These are phyloP conservation scores for Pythium graminicola DNA, from an alignment of 352 stramenopile genomes.

Conservation along the genomic window DNA sequence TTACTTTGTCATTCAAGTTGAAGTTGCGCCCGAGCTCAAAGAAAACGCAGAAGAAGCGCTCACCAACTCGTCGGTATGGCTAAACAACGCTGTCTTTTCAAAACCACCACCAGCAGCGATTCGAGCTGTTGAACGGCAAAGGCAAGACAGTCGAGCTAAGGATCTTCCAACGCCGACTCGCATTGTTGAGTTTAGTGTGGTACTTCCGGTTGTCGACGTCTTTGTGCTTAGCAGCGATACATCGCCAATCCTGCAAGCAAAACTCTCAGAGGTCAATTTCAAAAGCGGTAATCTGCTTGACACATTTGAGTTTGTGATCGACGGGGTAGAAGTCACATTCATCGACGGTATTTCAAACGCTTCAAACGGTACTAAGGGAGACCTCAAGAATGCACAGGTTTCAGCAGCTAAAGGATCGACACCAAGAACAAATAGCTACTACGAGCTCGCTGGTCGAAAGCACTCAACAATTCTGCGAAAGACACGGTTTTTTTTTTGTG, in stretches of 20 bases:
- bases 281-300: slow-evolving; percentile 41
- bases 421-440: slow-evolving; percentile 24
- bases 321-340: slow-evolving; percentile 54
- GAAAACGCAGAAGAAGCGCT: slow-evolving; percentile 52
- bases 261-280: slow-evolving; percentile 45
- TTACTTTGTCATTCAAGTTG: slow-evolving; percentile 55
- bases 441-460: slow-evolving; percentile 36
- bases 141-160: slow-evolving; percentile 7
- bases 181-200: slow-evolving; percentile 42
- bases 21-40: slow-evolving; percentile 35
- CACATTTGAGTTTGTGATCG: slow-evolving; percentile 50
- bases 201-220: slow-evolving; percentile 57
- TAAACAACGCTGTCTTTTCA: slow-evolving; percentile 48
- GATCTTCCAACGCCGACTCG: slow-evolving; percentile 14
- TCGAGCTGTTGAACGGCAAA: slow-evolving; percentile 12
- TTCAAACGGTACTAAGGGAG: too few species aligned
- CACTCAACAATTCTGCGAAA: slow-evolving; percentile 54
- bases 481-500: slow-evolving; percentile 54
- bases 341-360: slow-evolving; percentile 32
- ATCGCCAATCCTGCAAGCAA: slow-evolving; percentile 59
- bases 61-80: slow-evolving; percentile 39
- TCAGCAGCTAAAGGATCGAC: not conserved
- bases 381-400: not conserved
- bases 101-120: slow-evolving; percentile 15
- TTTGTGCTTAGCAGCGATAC: slow-evolving; percentile 54